phyloP scores from a whole-genome alignment of 768 basidiomycete species.

The Termitomyces sp. region DNA sequence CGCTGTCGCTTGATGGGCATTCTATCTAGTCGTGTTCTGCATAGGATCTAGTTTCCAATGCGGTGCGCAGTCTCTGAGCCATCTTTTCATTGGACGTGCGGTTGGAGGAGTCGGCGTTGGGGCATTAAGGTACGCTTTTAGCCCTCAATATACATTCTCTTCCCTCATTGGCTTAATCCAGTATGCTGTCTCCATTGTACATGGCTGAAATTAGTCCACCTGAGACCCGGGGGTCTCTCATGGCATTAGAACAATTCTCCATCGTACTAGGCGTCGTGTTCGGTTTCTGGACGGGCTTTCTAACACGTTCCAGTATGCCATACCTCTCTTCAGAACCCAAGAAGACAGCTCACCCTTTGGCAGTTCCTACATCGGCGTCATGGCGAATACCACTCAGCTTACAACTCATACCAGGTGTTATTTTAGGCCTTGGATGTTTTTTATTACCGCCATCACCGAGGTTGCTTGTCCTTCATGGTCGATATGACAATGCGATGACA shows the following conservation, averaged over 20 bases:
- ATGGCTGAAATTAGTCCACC: constrained; percentile 84
- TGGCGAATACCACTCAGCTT: constrained; percentile 76
- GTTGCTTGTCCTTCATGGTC: constrained; percentile 49
- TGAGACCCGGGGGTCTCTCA: constrained; percentile 70
- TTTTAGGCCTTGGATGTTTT: constrained; percentile 57
- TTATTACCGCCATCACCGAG: constrained; percentile 60
- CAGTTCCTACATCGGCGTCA: constrained; percentile 58
- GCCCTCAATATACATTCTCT: neutral
- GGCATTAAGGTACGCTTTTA: constrained; percentile 46
- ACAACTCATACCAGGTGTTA: constrained; percentile 63
- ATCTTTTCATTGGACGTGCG: constrained; percentile 65
- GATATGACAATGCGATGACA: constrained; percentile 47
- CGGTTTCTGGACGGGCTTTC: constrained; percentile 80
- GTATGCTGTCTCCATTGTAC: constrained; percentile 77
- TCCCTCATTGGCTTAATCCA: constrained; percentile 17
- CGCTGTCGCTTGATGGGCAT: neutral
- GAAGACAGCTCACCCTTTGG: neutral
- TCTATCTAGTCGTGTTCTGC: constrained; percentile 53
- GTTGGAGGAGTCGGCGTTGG: constrained; percentile 82
- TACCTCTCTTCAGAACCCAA: neutral
- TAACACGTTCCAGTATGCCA: constrained; percentile 55
- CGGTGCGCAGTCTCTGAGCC: constrained; percentile 45
- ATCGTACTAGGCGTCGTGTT: constrained; percentile 79
- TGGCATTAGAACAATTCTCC: constrained; percentile 75
- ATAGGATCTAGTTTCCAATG: constrained; percentile 69